These are phyloP conservation scores for Trichophyton simii DNA, from an alignment of 2,329 filamentous ascomycete genomes.

Conservation along the genomic window DNA sequence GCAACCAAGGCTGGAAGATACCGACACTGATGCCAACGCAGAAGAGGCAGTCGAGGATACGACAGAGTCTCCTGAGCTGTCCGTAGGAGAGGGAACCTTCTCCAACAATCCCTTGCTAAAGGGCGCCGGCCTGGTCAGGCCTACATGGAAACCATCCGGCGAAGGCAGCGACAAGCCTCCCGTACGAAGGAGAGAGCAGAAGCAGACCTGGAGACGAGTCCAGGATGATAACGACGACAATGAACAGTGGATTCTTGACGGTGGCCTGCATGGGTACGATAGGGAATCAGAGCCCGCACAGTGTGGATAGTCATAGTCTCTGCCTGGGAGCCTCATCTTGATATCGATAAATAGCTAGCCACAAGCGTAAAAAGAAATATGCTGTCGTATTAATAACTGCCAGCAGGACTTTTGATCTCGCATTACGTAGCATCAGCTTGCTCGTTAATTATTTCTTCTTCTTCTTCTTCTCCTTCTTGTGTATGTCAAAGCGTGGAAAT, in stretches of 20 bases:
- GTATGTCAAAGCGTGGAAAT: neutral
- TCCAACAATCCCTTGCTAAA: slow-evolving; percentile 34
- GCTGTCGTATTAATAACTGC: neutral
- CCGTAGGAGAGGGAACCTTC: slow-evolving; percentile 23
- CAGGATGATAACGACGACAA: slow-evolving; percentile 37
- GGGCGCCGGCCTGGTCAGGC: slow-evolving; percentile 32
- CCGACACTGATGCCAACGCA: slow-evolving; percentile 21
- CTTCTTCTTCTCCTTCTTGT: no score
- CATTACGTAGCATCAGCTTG: no score
- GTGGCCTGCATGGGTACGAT: slow-evolving; percentile 29
- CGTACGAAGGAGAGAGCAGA: slow-evolving; percentile 20
- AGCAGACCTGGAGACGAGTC: slow-evolving; percentile 35
- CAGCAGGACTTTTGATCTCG: no score
- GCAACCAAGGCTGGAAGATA: slow-evolving; percentile 18
- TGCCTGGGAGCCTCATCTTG: neutral
- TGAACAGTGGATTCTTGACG: slow-evolving; percentile 37
- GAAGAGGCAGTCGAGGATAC: slow-evolving; percentile 17
- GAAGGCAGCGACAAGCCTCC: slow-evolving; percentile 14
- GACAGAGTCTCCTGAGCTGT: slow-evolving; percentile 7
- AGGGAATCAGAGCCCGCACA: neutral
- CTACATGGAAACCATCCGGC: slow-evolving; percentile 32
- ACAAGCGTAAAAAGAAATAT: neutral
- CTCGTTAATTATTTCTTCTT: no score
- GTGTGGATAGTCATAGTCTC: neutral
- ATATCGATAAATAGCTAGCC: neutral